Evolutionary conservation across 495 filamentous ascomycete species (phyloP).

Genomic region (Aspergillus coremiiformis): DNA sequence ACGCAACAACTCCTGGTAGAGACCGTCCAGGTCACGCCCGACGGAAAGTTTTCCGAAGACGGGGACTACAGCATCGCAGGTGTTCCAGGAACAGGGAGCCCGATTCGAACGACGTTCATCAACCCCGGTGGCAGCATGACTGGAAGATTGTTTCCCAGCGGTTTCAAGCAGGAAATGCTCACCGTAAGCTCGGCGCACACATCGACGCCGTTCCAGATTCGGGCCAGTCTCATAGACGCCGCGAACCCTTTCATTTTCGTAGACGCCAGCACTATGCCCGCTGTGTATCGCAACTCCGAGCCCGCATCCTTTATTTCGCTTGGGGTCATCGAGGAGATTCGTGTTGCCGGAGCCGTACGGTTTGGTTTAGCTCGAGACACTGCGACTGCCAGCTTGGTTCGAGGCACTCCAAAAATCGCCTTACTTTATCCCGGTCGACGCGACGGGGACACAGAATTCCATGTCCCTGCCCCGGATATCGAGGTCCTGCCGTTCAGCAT

Average conservation of each 20-base stretch:
- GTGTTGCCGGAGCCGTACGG: conserved; percentile 20
- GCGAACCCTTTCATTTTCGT: conserved; percentile 32
- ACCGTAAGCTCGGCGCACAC: conserved; percentile 3
- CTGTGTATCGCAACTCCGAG: background rate
- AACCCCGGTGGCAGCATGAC: conserved; percentile 28
- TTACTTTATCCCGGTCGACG: conserved; percentile 10
- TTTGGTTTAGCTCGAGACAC: conserved; percentile 19
- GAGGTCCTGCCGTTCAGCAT: conserved; percentile 23
- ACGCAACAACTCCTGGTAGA: conserved; percentile 21
- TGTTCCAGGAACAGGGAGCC: conserved; percentile 19
- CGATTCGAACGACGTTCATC: conserved; percentile 23
- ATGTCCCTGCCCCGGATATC: background rate
- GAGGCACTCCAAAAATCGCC: conserved; percentile 29
- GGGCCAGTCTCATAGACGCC: conserved; percentile 24
- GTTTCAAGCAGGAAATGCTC: conserved; percentile 13
- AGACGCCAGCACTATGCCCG: conserved; percentile 16
- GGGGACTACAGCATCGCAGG: conserved; percentile 23
- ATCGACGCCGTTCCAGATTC: conserved; percentile 8
- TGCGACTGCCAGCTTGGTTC: conserved; percentile 7
- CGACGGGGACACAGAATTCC: background rate
- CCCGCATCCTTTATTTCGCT: background rate
- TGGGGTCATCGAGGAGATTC: conserved; percentile 20
- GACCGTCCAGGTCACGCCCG: conserved; percentile 17
- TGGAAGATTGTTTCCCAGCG: conserved; percentile 25
- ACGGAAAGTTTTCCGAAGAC: conserved; percentile 19